A percentile compares a stretch with the other conserved stretches of the same genome.
These are phyloP conservation scores for Candida krabiensis DNA, from an alignment of 805 yeast species.

Conservation along the genomic window DNA sequence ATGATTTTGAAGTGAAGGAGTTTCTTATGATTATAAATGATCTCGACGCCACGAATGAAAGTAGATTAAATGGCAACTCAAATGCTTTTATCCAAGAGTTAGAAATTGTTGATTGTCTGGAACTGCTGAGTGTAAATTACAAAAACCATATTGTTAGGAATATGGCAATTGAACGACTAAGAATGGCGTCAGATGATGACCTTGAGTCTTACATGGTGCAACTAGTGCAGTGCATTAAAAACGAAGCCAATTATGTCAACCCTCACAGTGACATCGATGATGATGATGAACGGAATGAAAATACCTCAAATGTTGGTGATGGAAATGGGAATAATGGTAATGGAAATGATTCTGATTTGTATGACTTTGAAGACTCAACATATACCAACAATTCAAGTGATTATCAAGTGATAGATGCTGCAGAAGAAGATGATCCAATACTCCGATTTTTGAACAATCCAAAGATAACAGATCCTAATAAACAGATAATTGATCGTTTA, in stretches of 20 bases:
- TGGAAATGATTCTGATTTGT: slow-evolving; percentile 19
- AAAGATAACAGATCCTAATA: slow-evolving; percentile 17
- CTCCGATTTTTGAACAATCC: slow-evolving; percentile 26
- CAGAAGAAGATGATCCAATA: slow-evolving; percentile 26
- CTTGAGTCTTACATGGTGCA: slow-evolving; percentile 81
- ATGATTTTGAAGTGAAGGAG: slow-evolving; percentile 75
- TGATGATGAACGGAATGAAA: too few species aligned
- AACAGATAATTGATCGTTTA: slow-evolving; percentile 14
- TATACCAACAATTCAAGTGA: slow-evolving; percentile 32
- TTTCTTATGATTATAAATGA: slow-evolving; percentile 50
- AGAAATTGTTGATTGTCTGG: slow-evolving; percentile 50
- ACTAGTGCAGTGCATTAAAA: slow-evolving; percentile 86
- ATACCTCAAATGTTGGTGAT: slow-evolving; percentile 1
- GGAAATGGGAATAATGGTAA: slow-evolving; percentile 3
- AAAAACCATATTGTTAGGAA: slow-evolving; percentile 71
- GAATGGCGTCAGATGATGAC: slow-evolving; percentile 77
- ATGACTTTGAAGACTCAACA: slow-evolving; percentile 25
- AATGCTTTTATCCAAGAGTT: slow-evolving; percentile 33
- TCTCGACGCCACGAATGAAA: slow-evolving; percentile 18
- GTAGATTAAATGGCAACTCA: slow-evolving; percentile 12
- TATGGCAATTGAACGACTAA: slow-evolving; percentile 83
- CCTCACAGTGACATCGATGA: slow-evolving; percentile 26
- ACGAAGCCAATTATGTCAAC: slow-evolving; percentile 47
- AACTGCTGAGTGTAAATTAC: slow-evolving; percentile 77
- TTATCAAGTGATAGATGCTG: slow-evolving; percentile 31